Conservation (phyloP, 768 basidiomycete species). For the Leccinum rimulosum region DNA sequence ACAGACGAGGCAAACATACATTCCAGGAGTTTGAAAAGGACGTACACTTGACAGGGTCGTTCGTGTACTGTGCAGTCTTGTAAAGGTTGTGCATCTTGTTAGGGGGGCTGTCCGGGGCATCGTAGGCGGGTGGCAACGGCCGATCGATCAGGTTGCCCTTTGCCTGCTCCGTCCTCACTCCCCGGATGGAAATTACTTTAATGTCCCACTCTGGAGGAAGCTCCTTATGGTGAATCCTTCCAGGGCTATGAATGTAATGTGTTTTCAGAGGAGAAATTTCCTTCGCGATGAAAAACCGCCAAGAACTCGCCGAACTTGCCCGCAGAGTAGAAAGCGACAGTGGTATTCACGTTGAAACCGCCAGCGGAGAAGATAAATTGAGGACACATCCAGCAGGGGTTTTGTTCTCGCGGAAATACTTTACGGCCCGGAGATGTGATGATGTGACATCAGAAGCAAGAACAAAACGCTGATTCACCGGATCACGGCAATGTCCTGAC, state of each 20-base stretch:
- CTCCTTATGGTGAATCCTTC: conserved; percentile 27
- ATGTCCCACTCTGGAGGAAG: conserved; percentile 29
- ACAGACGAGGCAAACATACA: neutral
- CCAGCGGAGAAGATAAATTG: conserved; percentile 17
- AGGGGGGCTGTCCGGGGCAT: conserved; percentile 13
- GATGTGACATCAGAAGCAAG: neutral
- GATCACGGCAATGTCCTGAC: too few relatives aligned
- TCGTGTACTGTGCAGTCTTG: neutral
- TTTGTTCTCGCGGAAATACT: conserved; percentile 31
- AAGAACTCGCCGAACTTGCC: conserved; percentile 21
- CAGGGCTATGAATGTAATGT: conserved; percentile 15
- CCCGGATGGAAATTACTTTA: conserved; percentile 17
- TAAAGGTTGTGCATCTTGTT: conserved; percentile 10
- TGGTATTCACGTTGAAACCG: conserved; percentile 19
- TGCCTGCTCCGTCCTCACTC: conserved; percentile 19
- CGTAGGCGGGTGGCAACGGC: conserved; percentile 16
- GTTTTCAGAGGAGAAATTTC: neutral
- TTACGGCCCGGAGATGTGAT: conserved; percentile 16
- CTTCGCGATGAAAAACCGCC: too few relatives aligned
- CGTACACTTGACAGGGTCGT: conserved; percentile 15
- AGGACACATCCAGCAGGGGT: conserved; percentile 18
- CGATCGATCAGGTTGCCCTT: conserved; percentile 18
- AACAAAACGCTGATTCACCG: neutral
- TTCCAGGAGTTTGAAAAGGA: neutral
- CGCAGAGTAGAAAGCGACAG: conserved; percentile 21